phyloP scores from a whole-genome alignment of 1,139 yeast species.

The Zygosaccharomyces sapae region DNA sequence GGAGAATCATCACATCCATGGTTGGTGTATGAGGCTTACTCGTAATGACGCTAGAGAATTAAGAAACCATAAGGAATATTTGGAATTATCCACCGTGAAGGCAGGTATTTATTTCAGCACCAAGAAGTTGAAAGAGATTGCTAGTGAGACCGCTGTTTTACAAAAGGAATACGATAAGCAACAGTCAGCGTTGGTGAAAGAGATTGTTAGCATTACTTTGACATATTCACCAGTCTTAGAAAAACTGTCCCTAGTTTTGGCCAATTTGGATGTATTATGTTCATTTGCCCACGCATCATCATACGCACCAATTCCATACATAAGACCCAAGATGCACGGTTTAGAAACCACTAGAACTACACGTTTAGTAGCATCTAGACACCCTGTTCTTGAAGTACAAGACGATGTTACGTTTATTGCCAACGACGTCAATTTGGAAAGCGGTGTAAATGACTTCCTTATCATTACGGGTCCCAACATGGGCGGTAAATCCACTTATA shows the following conservation, averaged over 20 bases:
- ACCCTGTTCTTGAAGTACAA: constrained; percentile 90
- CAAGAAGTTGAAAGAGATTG: constrained; percentile 52
- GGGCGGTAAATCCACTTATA: constrained; percentile 98
- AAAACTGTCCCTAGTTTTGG: constrained; percentile 57
- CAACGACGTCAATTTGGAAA: constrained; percentile 63
- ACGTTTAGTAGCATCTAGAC: constrained; percentile 68
- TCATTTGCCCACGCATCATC: constrained; percentile 85
- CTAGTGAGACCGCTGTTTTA: constrained; percentile 55
- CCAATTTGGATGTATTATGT: constrained; percentile 76
- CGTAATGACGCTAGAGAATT: constrained; percentile 81
- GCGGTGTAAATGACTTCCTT: constrained; percentile 57
- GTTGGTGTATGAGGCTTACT: constrained; percentile 92
- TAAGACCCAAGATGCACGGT: constrained; percentile 63
- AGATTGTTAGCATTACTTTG: constrained; percentile 71
- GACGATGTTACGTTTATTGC: constrained; percentile 84
- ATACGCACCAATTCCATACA: constrained; percentile 78
- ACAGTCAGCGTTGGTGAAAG: constrained; percentile 74
- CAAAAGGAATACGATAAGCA: constrained; percentile 65
- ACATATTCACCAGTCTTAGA: constrained; percentile 78
- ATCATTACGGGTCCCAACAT: constrained; percentile 96
- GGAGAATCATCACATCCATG: constrained; percentile 80
- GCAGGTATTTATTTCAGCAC: constrained; percentile 94
- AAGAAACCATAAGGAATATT: constrained; percentile 60
- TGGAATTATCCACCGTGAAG: constrained; percentile 83
- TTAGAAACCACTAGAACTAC: constrained; percentile 51